phyloP scores from a whole-genome alignment of 768 basidiomycete genomes.

The Bullera alba region DNA sequence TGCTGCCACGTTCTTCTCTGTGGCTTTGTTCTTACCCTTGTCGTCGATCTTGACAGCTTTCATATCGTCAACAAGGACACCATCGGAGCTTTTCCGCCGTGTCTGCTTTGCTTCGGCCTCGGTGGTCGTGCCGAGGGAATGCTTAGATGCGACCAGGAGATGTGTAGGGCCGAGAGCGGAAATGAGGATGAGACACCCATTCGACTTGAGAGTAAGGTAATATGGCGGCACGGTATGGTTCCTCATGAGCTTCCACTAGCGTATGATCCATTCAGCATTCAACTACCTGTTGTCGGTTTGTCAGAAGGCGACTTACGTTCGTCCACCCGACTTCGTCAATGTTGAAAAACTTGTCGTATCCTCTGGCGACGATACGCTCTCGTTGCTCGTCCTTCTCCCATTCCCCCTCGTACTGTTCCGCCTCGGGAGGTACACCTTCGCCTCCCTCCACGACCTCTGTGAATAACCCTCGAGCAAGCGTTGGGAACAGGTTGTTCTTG shows the following conservation, averaged over 20 bases:
- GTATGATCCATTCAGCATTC: neutral
- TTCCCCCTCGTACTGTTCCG: slow-evolving; percentile 34
- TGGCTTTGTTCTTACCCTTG: slow-evolving; percentile 7
- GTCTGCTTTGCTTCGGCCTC: slow-evolving; percentile 1
- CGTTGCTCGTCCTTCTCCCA: slow-evolving; percentile 17
- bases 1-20: slow-evolving; percentile 1
- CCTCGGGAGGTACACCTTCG: slow-evolving; percentile 15
- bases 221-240: slow-evolving; percentile 68
- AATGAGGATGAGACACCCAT: slow-evolving; percentile 95
- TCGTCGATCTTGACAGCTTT: neutral
- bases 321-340: slow-evolving; percentile 95
- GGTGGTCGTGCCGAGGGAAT: slow-evolving; percentile 61
- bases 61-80: neutral
- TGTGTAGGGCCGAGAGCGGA: slow-evolving; percentile 68
- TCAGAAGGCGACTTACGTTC: slow-evolving; percentile 55
- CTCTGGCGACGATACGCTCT: slow-evolving; percentile 66
- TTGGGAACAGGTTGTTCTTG: slow-evolving; percentile 84
- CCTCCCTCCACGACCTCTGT: slow-evolving; percentile 48
- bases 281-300: neutral
- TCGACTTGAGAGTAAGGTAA: slow-evolving; percentile 82
- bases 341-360: slow-evolving; percentile 99
- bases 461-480: slow-evolving; percentile 87
- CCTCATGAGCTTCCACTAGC: slow-evolving; percentile 68
- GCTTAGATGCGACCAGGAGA: slow-evolving; percentile 84
- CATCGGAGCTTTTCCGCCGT: no score